These are phyloP conservation scores for Carex parvula DNA, from an alignment of 176 grass and related monocot species.

Conservation along the genomic window DNA sequence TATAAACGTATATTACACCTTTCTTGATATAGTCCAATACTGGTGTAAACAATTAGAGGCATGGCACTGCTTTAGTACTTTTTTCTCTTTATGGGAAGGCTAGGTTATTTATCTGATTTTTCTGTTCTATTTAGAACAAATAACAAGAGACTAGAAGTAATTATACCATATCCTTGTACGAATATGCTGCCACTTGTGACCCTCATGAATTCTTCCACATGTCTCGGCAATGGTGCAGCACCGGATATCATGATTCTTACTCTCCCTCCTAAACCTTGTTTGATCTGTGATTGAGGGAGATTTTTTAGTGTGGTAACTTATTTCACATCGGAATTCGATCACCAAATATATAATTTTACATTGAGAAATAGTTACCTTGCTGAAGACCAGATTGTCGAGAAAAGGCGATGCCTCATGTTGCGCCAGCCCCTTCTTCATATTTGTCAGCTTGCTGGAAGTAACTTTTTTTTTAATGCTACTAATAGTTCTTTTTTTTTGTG, in stretches of 20 bases:
- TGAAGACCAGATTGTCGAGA: constrained; percentile 86
- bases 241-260: constrained; percentile 80
- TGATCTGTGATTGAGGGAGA: constrained; percentile 40
- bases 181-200: constrained; percentile 65
- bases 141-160: background rate
- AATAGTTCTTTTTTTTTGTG: background rate
- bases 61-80: background rate
- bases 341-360: background rate
- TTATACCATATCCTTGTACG: constrained; percentile 93
- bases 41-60: background rate
- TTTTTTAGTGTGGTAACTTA: background rate
- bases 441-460: constrained; percentile 59
- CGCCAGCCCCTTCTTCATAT: constrained; percentile 67
- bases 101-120: background rate
- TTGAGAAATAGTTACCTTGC: constrained; percentile 42
- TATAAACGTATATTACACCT: background rate
- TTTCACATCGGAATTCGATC: background rate
- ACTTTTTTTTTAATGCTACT: background rate
- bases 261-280: constrained; percentile 67
- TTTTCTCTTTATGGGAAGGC: background rate
- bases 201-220: constrained; percentile 88
- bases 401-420: constrained; percentile 92
- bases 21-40: background rate
- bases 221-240: constrained; percentile 73
- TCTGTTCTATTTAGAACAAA: background rate